Base-by-base conservation (phyloP, 441 rosid genomes). In the Macaranga tanarius region DNA sequence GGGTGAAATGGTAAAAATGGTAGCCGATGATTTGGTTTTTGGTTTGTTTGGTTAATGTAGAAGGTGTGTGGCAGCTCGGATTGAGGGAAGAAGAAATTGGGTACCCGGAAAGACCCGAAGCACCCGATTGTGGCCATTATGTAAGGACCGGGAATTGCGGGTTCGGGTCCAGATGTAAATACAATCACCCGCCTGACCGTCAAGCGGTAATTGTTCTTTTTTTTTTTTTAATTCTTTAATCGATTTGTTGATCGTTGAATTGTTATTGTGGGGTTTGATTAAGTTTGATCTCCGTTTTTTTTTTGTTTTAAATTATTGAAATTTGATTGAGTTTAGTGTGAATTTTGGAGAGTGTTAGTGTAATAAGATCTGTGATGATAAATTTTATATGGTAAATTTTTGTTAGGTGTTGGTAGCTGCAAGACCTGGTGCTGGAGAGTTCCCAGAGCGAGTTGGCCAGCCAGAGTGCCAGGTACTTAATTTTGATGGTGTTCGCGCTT, bases 161-260 rank as follows among this genome's bases (percentile, higher is more conserved):
- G 74, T 92, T 84, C 75, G 94, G 95, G 20, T 63, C 89, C 0
- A 85, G 91, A 82, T 94, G 99, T 87, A 95, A 93, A 84, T 94
- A 85, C 86, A 94, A 94, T 79, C 99, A 94, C 77, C 97, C 99
- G 28, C 92, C 80, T 56, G 89, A 94, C 80, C 92, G 90, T 62
- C 78, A 78, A 66, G 77, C 76, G 89, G 99, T 94, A 90, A 77
- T 78, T 64, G 47, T 31, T 28, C 11, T 31, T 70, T 76, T 76
- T 65, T n/a, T n/a, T n/a, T n/a, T n/a, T n/a, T n/a, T n/a, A n/a
- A n/a, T n/a, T n/a, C n/a, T n/a, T n/a, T n/a, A n/a, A n/a, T n/a
- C n/a, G 63, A 51, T 70, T 72, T 7, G 0, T 34, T 71, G 77
- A 79, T 80, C 75, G 55, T 48, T n/a, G 63, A 25, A 22, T 79